phyloP scores from a whole-genome alignment of 1,139 yeast genomes.

The Geotrichum carabidarum region DNA sequence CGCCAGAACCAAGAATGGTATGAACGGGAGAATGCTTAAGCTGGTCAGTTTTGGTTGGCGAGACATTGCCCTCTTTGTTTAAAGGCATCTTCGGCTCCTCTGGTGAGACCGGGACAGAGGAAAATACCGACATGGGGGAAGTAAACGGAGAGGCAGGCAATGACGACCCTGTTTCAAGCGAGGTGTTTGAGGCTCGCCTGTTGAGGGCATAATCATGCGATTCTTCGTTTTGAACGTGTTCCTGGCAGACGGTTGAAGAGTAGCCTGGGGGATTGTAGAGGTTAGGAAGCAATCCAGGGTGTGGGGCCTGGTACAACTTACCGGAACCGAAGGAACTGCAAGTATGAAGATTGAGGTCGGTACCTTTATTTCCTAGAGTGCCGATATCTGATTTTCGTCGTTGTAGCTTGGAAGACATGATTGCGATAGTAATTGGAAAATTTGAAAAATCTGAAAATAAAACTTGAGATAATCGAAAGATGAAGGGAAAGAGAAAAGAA shows the following conservation, averaged over 20 bases:
- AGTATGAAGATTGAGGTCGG: background rate
- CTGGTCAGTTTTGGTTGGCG: background rate
- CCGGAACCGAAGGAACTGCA: background rate
- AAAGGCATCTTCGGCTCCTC: background rate
- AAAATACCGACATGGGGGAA: background rate
- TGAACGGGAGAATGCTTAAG: background rate
- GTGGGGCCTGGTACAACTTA: background rate
- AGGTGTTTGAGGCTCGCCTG: conserved; percentile 1
- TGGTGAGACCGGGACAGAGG: background rate
- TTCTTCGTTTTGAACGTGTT: background rate
- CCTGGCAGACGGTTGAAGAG: conserved; percentile 4
- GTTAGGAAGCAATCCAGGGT: background rate
- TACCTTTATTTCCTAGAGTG: background rate
- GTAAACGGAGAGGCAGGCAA: background rate
- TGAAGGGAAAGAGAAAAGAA: background rate
- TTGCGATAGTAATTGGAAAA: background rate
- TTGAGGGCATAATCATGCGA: conserved; percentile 9
- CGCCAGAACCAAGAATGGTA: background rate
- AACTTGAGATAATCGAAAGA: background rate
- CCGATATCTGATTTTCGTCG: conserved; percentile 5
- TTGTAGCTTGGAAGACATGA: conserved; percentile 1
- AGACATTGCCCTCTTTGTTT: background rate
- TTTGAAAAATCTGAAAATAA: background rate
- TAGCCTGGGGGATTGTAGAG: background rate
- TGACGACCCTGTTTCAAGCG: background rate